Percentiles rank a stretch among this genome's conserved stretches.
Conservation (phyloP, 768 basidiomycete species). For the Russula sp. region DNA sequence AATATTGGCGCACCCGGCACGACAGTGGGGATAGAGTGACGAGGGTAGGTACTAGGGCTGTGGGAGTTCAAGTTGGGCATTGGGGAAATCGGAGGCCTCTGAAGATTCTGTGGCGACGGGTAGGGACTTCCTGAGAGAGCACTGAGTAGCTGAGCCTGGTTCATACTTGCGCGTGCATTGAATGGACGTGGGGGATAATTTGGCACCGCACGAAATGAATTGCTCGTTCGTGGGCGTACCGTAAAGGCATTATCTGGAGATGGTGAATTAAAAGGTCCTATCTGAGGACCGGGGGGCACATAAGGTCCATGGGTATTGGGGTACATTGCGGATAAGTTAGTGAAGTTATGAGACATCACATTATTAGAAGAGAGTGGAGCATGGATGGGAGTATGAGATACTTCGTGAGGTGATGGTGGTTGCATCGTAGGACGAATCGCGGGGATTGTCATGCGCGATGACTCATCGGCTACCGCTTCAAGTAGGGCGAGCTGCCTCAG, state of each 20-base stretch:
- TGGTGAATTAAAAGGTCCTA: slow-evolving; percentile 14
- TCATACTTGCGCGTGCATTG: slow-evolving; percentile 39
- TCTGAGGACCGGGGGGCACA: slow-evolving; percentile 12
- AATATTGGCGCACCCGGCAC: slow-evolving; percentile 7
- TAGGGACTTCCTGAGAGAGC: slow-evolving; percentile 33
- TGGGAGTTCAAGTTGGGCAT: slow-evolving; percentile 4
- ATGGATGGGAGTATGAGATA: background rate
- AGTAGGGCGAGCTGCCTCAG: slow-evolving; percentile 65
- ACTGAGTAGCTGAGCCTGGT: slow-evolving; percentile 42
- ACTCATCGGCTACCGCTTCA: slow-evolving; percentile 67
- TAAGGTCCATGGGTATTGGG: slow-evolving; percentile 21
- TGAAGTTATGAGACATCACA: slow-evolving; percentile 18
- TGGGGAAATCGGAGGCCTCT: slow-evolving; percentile 9
- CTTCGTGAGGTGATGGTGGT: background rate
- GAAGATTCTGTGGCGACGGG: slow-evolving; percentile 11
- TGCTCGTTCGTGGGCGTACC: slow-evolving; percentile 34
- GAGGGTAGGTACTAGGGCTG: background rate
- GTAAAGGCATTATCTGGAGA: slow-evolving; percentile 26
- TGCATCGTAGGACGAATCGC: slow-evolving; percentile 21
- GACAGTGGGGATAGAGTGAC: slow-evolving; percentile 10
- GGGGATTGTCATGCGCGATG: slow-evolving; percentile 47
- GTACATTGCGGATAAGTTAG: slow-evolving; percentile 24
- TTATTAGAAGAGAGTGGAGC: slow-evolving; percentile 10
- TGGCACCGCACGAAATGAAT: slow-evolving; percentile 25
- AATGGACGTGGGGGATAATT: slow-evolving; percentile 19